Evolutionary conservation across 345 rosid species (phyloP).

Genomic region (Syzygium jambos): DNA sequence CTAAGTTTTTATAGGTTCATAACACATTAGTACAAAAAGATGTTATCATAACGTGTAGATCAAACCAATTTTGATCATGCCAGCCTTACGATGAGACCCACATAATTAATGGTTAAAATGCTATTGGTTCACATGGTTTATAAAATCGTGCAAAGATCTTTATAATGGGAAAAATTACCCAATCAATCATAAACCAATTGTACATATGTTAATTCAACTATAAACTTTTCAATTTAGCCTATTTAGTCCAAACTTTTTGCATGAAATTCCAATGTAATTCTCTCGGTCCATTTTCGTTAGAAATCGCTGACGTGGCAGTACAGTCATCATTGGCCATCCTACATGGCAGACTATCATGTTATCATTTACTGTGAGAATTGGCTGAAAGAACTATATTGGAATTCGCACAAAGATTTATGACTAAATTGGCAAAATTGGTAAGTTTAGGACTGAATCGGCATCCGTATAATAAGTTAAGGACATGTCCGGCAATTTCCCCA

Average conservation of each 20-base stretch:
- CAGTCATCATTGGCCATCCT: accelerated
- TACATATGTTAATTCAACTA: neutral
- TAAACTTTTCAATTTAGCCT: neutral
- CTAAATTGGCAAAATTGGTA: neutral
- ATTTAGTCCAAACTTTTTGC: neutral
- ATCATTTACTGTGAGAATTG: neutral
- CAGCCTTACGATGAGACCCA: neutral
- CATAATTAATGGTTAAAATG: neutral
- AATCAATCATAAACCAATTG: neutral
- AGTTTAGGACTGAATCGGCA: neutral
- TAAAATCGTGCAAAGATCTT: neutral
- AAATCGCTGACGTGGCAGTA: neutral
- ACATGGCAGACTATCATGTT: neutral
- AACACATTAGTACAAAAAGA: neutral
- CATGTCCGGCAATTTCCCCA: neutral
- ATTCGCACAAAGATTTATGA: neutral
- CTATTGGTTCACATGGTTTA: neutral
- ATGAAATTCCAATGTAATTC: neutral
- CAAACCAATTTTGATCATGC: neutral
- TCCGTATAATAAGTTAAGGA: neutral
- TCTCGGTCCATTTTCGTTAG: neutral
- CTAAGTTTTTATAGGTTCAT: neutral
- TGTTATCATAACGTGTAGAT: neutral
- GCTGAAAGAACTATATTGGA: accelerated
- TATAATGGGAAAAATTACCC: neutral